Evolutionary conservation across 805 yeast species (phyloP).

Genomic region (Ogataea corticis): DNA sequence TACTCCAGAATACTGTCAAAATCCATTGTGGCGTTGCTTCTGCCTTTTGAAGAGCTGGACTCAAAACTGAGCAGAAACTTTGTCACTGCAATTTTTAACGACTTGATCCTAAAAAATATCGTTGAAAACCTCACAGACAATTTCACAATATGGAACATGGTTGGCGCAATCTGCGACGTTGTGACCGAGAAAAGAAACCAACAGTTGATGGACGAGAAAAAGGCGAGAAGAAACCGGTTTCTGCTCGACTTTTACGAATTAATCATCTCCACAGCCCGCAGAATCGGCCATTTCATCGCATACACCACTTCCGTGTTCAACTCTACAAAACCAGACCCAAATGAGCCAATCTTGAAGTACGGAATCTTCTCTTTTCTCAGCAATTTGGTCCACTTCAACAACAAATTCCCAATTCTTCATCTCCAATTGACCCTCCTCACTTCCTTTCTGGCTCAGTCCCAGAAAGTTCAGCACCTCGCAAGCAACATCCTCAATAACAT

Average conservation of each 20-base stretch:
- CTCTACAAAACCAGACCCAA: constrained; percentile 13
- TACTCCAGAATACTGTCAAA: constrained; percentile 39
- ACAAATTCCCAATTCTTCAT: constrained; percentile 20
- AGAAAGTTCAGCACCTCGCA: constrained; percentile 24
- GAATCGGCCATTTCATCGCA: constrained; percentile 28
- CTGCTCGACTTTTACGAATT: constrained; percentile 11
- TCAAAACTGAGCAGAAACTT: constrained; percentile 42
- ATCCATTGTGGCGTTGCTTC: constrained; percentile 34
- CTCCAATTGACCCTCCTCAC: constrained; percentile 11
- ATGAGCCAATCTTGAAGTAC: constrained; percentile 16
- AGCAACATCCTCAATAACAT: constrained; percentile 30
- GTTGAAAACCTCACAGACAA: constrained; percentile 49
- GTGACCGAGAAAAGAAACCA: constrained; percentile 3
- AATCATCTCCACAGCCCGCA: constrained; percentile 15
- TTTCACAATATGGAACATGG: constrained; percentile 50
- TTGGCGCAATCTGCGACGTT: constrained; percentile 26
- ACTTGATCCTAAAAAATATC: constrained; percentile 41
- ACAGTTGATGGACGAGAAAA: background rate
- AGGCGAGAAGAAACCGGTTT: background rate
- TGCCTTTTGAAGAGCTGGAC: constrained; percentile 44
- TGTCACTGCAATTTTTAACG: constrained; percentile 41
- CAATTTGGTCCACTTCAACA: constrained; percentile 16
- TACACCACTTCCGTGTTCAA: constrained; percentile 32
- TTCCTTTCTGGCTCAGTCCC: constrained; percentile 12
- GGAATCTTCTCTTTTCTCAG: constrained; percentile 25